A percentile compares a stretch with the other conserved stretches of the same genome.
phyloP scores from a whole-genome alignment of 140 eudicot genomes.

The Ambrosia hybrid region DNA sequence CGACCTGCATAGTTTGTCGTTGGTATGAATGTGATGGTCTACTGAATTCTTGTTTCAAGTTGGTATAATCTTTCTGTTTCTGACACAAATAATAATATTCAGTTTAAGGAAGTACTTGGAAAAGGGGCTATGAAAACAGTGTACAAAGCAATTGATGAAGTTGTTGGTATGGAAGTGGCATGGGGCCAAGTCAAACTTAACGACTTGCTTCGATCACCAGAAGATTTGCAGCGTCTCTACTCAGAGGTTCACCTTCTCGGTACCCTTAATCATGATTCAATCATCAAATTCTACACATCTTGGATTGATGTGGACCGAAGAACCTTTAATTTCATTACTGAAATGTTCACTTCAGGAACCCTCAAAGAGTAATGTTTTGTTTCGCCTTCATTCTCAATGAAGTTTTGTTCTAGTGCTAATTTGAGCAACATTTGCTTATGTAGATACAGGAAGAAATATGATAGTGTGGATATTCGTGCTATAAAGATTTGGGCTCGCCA shows the following conservation, averaged over 20 bases:
- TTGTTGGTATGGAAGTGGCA: slow-evolving; percentile 85
- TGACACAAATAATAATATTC: slow-evolving; percentile 8
- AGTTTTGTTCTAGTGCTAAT: slow-evolving; percentile 20
- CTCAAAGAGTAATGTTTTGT: slow-evolving; percentile 64
- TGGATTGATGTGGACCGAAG: slow-evolving; percentile 73
- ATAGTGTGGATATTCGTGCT: slow-evolving; percentile 63
- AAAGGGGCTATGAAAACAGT: slow-evolving; percentile 85
- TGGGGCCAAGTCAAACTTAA: slow-evolving; percentile 72
- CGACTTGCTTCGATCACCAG: slow-evolving; percentile 65
- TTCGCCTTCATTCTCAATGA: background rate
- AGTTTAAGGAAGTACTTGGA: slow-evolving; percentile 74
- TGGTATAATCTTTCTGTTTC: background rate
- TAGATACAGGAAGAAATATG: slow-evolving; percentile 73
- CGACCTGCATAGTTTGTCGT: no score
- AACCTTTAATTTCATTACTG: slow-evolving; percentile 83
- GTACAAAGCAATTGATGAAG: slow-evolving; percentile 76
- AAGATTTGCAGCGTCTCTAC: slow-evolving; percentile 70
- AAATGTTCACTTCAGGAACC: slow-evolving; percentile 93
- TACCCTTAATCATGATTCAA: slow-evolving; percentile 65
- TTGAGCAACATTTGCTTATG: slow-evolving; percentile 7
- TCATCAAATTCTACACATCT: slow-evolving; percentile 78
- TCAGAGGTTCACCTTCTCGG: slow-evolving; percentile 88
- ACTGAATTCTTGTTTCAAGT: slow-evolving; percentile 16
- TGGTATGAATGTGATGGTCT: background rate
- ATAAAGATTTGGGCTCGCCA: slow-evolving; percentile 86